Evolutionary conservation across 345 rosid species (phyloP), one percentile per base, ranked within the genome.

Genomic region (Populus euphratica): DNA sequence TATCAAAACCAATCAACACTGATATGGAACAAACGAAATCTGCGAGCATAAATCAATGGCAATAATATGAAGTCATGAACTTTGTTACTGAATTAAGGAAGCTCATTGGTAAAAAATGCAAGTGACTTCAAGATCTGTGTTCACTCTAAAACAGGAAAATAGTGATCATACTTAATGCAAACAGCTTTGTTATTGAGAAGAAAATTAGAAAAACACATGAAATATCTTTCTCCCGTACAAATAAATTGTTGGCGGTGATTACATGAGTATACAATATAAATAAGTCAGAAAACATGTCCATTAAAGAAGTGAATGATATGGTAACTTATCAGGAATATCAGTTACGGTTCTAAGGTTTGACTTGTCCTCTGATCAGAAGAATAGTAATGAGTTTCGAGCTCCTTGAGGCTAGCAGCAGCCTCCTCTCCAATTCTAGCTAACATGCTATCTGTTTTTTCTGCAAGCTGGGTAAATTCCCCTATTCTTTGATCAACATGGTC

Each of bases 371-470:
- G 90, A 11, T 82, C 84, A 56, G 94, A 92, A 80, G 97, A 91
- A 79, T 89, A 93, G 81, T 90, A 93, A 78, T 90, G 93, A 73
- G 91, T 80, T 86, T 95, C 91, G 6, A 93, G 91, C 81, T 92
- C 93, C 86, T 91, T 91, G 54, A 96, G 96, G 80, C 96, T 88
- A 1, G 96, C 92, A n/a, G 94, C 92, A 25, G 97, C 96, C 83
- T 88, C 94, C 70, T 92, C 97, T 2, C 89, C 98, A 17, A 90
- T 84, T 78, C 90, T 85, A 68, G 93, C 95, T 72, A 96, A 81
- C 83, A 87, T 79, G 43, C 81, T 83, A 67, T 91, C 94, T 0
- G 94, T 84, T 84, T 84, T 89, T 70, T 89, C 96, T 0, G 92
- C 92, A 73, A 83, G 88, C 72, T 85, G 90, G 68, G 86, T 81